Evolutionary conservation across 2,329 filamentous ascomycete species (phyloP).

Genomic region (Xylariaceae sp.): DNA sequence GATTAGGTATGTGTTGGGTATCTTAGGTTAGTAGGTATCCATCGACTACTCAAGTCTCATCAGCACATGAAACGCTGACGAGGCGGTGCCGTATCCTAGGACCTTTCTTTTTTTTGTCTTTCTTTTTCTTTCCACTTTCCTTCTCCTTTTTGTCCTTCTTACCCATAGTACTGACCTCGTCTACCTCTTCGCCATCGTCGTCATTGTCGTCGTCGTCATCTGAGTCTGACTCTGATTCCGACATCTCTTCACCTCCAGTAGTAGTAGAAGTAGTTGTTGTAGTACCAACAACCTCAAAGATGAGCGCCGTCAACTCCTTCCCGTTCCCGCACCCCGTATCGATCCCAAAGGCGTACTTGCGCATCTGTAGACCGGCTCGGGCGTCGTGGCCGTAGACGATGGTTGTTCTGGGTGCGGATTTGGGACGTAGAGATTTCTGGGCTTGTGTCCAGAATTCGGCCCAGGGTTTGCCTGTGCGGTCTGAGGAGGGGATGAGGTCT

Average conservation of each 20-base stretch:
- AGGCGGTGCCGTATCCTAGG: constrained; percentile 1
- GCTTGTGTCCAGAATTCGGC: constrained; percentile 56
- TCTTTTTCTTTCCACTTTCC: not conserved
- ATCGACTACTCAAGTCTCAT: too few relatives aligned
- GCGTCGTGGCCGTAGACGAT: constrained; percentile 89
- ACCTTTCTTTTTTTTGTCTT: not conserved
- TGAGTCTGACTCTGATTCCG: constrained; percentile 4
- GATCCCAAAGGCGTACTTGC: constrained; percentile 74
- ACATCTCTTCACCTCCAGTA: not conserved
- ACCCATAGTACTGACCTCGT: not conserved
- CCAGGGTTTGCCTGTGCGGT: constrained; percentile 60
- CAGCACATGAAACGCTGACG: not conserved
- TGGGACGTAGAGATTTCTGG: constrained; percentile 34
- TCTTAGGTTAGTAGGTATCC: too few relatives aligned
- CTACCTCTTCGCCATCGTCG: not conserved
- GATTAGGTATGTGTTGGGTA: too few relatives aligned
- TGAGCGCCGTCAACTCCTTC: constrained; percentile 68
- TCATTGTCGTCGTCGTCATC: constrained; percentile 10
- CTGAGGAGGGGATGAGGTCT: constrained; percentile 8
- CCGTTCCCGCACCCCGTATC: constrained; percentile 81
- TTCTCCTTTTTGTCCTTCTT: not conserved
- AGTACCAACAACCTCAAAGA: constrained; percentile 56
- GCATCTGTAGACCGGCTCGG: constrained; percentile 57
- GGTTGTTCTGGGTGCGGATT: constrained; percentile 35
- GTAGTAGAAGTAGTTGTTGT: not conserved